These are phyloP conservation scores for Ogataea siamensis DNA, from an alignment of 805 yeast genomes.

Conservation along the genomic window DNA sequence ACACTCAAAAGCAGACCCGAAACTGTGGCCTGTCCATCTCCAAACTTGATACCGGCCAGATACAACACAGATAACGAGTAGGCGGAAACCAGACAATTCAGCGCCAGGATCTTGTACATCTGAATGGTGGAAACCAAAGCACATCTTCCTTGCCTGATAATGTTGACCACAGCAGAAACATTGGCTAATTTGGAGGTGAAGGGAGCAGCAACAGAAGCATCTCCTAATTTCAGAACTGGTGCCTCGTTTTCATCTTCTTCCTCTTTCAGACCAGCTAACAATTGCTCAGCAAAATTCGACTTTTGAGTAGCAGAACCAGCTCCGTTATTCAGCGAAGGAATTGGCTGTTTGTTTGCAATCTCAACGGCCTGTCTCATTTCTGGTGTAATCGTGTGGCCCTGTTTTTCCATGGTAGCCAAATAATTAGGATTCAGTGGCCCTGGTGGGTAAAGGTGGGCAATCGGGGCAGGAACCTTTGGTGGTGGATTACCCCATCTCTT, in stretches of 20 bases:
- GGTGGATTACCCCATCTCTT: conserved; percentile 78
- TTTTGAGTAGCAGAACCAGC: conserved; percentile 33
- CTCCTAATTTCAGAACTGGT: conserved; percentile 92
- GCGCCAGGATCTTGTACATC: conserved; percentile 96
- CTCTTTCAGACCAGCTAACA: conserved; percentile 52
- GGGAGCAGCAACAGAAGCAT: conserved; percentile 99
- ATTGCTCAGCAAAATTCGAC: conserved; percentile 57
- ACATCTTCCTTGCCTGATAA: conserved; percentile 97
- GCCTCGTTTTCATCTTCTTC: conserved; percentile 73
- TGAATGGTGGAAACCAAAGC: conserved; percentile 96
- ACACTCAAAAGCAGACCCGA: conserved; percentile 91
- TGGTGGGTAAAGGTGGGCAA: conserved; percentile 96
- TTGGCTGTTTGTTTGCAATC: conserved; percentile 39
- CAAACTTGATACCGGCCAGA: conserved; percentile 96
- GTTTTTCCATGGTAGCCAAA: conserved; percentile 77
- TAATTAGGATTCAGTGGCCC: conserved; percentile 90
- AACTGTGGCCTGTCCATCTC: conserved; percentile 96
- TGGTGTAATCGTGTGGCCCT: conserved; percentile 76
- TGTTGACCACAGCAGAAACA: conserved; percentile 88
- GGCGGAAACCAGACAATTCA: conserved; percentile 95
- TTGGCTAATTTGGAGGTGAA: conserved; percentile 92
- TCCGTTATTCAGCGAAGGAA: conserved; percentile 13
- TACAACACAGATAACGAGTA: conserved; percentile 91
- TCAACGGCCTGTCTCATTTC: conserved; percentile 64
- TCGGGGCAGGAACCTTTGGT: conserved; percentile 78